Base-by-base conservation (phyloP, 176 grass and related monocot species). In the Triticum timopheevii region DNA sequence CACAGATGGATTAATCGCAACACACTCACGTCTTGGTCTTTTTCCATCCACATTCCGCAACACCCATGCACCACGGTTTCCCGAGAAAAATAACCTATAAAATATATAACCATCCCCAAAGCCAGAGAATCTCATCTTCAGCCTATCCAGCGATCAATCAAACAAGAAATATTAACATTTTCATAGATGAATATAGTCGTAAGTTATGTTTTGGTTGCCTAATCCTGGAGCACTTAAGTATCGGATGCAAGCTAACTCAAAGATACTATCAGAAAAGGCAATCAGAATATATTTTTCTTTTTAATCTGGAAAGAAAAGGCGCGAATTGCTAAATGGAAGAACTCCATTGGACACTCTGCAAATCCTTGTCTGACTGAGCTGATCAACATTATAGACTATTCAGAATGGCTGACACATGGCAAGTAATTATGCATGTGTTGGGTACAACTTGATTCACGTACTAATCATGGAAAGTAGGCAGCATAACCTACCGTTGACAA, bases 401-500 rank as follows among this genome's bases (percentile, higher is more conserved):
- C 40, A 44, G 10, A 44, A 44, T 44, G 40, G 8, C 39, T 40
- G 39, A 40, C 39, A 40, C 39, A 40, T 40, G 39, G 2, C 39
- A 40, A 40, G 39, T 40, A 40, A 40, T 40, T 40, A 40, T 40
- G 39, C 39, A 40, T 38, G 61, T 34, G 44, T 76, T 9, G 13
- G 56, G 35, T 49, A 82, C 27, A 54, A 19, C 50, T 38, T 9
- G 44, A 50, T 23, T 82, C 49, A 50, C 49, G 59, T 58, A 49
- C 20, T 45, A 64, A 28, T 85, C 25, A 45, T 11, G 16, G 25
- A 54, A 82, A 84, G 52, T 86, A 82, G 63, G 54, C n/a, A 49
- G 27, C 87, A 84, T 61, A 76, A 70, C 88, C 58, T 83, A 98
- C 96, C 93, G 96, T 98, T 49, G 96, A 98, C 89, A 98, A 86